Conservation (phyloP, 1,284 basidiomycete species). For the Golubevia pallescens region DNA sequence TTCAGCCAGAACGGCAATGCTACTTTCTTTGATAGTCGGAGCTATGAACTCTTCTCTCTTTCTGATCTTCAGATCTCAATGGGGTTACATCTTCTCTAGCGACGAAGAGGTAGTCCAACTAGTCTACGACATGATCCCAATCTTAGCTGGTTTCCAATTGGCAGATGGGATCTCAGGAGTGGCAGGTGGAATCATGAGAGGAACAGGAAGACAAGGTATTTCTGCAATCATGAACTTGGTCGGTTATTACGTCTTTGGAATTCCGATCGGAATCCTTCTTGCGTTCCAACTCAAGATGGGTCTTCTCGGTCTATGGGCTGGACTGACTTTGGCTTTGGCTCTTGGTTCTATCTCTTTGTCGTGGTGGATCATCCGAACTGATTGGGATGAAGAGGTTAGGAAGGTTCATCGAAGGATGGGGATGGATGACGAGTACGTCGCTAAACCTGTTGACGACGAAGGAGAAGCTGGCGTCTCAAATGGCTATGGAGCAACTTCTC, state of each 20-base stretch:
- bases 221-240: constrained; percentile 54
- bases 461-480: background rate
- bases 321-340: constrained; percentile 50
- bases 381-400: constrained; percentile 41
- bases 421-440: background rate
- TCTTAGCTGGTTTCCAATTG: constrained; percentile 50
- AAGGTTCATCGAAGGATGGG: constrained; percentile 14
- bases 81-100: constrained; percentile 50
- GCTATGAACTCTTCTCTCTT: constrained; percentile 48
- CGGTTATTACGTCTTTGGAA: constrained; percentile 47
- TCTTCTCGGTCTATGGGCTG: constrained; percentile 56
- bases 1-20: constrained; percentile 26
- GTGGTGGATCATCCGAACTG: constrained; percentile 28
- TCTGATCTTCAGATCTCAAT: constrained; percentile 41
- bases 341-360: constrained; percentile 31
- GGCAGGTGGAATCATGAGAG: constrained; percentile 50
- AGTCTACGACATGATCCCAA: constrained; percentile 44
- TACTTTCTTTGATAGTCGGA: constrained; percentile 42
- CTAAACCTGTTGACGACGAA: background rate
- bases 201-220: constrained; percentile 47
- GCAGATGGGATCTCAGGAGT: constrained; percentile 54
- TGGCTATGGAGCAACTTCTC: background rate
- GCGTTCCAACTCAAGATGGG: constrained; percentile 47
- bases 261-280: constrained; percentile 44
- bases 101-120: constrained; percentile 44